Conservation (phyloP, 1,284 basidiomycete genomes). For the Vanrija sp. region DNA sequence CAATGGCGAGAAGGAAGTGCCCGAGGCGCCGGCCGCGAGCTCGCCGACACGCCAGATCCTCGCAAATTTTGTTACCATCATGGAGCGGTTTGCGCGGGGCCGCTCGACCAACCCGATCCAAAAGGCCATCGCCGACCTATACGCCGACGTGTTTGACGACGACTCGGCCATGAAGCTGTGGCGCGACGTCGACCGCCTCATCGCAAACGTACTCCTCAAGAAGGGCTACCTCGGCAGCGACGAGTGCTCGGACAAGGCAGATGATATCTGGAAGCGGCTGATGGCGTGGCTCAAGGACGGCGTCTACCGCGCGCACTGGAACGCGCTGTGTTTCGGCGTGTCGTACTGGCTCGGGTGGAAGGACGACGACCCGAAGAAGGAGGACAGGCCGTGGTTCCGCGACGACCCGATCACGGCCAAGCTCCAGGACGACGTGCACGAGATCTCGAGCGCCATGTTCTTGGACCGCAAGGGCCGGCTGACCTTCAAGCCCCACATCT, state of each 20-base stretch:
- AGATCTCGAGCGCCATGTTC: neutral
- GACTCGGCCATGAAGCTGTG: neutral
- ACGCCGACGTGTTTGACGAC: constrained; percentile 3
- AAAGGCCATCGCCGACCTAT: constrained; percentile 7
- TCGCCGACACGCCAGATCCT: constrained; percentile 2
- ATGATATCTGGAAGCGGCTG: constrained; percentile 1
- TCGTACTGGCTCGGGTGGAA: constrained; percentile 5
- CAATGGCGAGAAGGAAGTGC: neutral
- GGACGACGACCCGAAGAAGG: neutral
- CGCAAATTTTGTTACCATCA: constrained; percentile 2
- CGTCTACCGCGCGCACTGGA: constrained; percentile 14
- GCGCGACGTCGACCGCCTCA: constrained; percentile 1
- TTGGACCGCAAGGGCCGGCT: neutral
- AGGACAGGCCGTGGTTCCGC: neutral
- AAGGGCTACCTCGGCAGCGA: constrained; percentile 1
- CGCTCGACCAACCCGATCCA: constrained; percentile 6
- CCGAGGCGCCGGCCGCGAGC: neutral
- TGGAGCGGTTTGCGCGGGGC: constrained; percentile 10
- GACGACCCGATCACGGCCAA: constrained; percentile 10
- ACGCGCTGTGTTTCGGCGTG: neutral
- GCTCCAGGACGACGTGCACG: neutral
- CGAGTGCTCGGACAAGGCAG: neutral
- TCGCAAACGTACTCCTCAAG: constrained; percentile 6
- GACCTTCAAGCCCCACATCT: constrained; percentile 5
- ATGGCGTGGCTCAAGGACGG: constrained; percentile 5